Base-by-base conservation (phyloP, 1,284 basidiomycete species). In the Sporisorium sorghi region DNA sequence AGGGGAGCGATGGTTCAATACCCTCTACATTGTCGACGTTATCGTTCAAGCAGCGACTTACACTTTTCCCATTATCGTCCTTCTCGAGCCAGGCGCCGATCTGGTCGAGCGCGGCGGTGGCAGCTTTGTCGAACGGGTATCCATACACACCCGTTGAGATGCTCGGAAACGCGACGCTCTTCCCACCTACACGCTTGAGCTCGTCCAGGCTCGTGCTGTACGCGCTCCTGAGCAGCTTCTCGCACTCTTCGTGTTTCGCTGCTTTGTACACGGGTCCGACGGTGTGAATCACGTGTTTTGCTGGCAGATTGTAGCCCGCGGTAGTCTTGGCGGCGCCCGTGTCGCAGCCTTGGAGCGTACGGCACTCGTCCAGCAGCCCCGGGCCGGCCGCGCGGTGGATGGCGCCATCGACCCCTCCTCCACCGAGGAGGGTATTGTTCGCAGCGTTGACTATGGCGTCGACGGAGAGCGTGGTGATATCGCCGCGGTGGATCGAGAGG, bases 291-390 rank as follows among this genome's bases (percentile, higher is more conserved):
- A 97, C 87, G 70, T 90, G 87, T 60, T 88, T 89, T 19, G 87
- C 91, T 88, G 86, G 78, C 24, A 86, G 76, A 55, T 79, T 62
- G 77, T 85, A 83, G 0, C 73, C 85, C 2, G 37, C 19, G 4
- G 93, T 95, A 50, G 93, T 90, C 85, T 94, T 95, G 11, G 92
- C 90, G 67, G 92, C 87, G 28, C 95, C 95, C 12, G 92, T 93
- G 32, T 88, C 86, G 78, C 92, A 93, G 8, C 94, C 93, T 30
- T 73, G 56, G 24, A 77, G 68, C 12, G 54, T 40, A 19, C 78
- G 79, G 89, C 91, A 95, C 88, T 94, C 93, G 58, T 88, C 85
- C 3, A 91, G 78, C 5, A 98, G 88, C 21, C 88, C 86, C 0
- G 85, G 87, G 2, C 95, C 94, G 3, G 95, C 95, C 5, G 93